phyloP scores from a whole-genome alignment of 2,329 filamentous ascomycete species.

The Stemphylium beticola region DNA sequence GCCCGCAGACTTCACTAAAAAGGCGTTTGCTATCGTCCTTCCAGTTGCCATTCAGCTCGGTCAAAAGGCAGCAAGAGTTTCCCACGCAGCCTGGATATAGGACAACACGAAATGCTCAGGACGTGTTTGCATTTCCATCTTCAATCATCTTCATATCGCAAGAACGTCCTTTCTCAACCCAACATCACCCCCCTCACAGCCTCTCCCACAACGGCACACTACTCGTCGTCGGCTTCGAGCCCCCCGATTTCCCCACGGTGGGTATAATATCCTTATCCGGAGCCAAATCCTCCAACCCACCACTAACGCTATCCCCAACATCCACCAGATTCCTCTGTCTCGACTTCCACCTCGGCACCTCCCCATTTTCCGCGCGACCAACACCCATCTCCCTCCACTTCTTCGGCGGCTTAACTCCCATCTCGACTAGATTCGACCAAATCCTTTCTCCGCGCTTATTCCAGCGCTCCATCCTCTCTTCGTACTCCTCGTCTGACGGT shows the following conservation, averaged over 20 bases:
- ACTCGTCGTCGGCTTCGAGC: background rate
- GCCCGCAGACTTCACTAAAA: no score
- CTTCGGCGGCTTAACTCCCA: slow-evolving; percentile 63
- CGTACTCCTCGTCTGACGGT: slow-evolving; percentile 58
- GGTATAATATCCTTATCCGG: slow-evolving; percentile 40
- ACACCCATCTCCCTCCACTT: slow-evolving; percentile 58
- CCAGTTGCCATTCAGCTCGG: no score
- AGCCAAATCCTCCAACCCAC: slow-evolving; percentile 12
- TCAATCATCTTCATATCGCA: background rate
- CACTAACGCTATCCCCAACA: slow-evolving; percentile 34
- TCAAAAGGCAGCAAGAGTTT: no score
- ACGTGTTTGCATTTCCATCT: no score
- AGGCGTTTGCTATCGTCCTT: no score
- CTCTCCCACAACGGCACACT: slow-evolving; percentile 4
- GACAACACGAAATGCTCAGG: no score
- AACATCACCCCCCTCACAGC: background rate
- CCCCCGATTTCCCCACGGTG: slow-evolving; percentile 28
- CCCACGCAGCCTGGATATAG: no score
- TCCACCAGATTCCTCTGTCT: slow-evolving; percentile 35
- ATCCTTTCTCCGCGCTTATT: slow-evolving; percentile 57
- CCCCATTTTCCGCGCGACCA: slow-evolving; percentile 36
- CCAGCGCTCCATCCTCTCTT: slow-evolving; percentile 54
- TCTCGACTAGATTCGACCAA: slow-evolving; percentile 55
- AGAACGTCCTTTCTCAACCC: background rate
- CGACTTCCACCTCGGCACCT: slow-evolving; percentile 44